Evolutionary conservation across 2,329 filamentous ascomycete species (phyloP).

Genomic region (Cercospora sojina): DNA sequence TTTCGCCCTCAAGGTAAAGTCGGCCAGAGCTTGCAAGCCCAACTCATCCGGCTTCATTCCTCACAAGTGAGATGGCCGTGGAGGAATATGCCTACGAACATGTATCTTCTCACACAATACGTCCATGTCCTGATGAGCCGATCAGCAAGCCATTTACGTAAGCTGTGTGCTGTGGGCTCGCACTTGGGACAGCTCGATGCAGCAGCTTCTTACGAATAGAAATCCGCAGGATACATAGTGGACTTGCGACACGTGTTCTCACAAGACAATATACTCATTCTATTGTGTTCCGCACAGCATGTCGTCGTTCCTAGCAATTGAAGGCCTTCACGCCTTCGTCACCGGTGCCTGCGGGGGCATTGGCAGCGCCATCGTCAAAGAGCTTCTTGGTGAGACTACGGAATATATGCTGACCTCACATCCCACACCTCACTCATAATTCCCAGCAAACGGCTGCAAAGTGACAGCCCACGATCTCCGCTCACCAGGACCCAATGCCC

Average conservation of each 20-base stretch:
- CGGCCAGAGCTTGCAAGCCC: not conserved
- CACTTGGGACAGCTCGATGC: not conserved
- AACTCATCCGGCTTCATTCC: not conserved
- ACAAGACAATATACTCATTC: not conserved
- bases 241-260: not conserved
- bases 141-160: constrained; percentile 2
- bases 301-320: constrained; percentile 52
- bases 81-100: not conserved
- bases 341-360: constrained; percentile 56
- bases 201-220: not conserved
- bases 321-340: constrained; percentile 54
- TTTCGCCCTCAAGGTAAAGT: not conserved
- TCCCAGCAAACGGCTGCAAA: constrained; percentile 53
- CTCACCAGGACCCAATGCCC: constrained; percentile 38
- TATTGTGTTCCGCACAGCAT: constrained; percentile 23
- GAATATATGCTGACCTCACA: not conserved
- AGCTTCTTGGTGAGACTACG: constrained; percentile 52
- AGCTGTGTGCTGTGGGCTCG: not conserved
- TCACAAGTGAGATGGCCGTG: not conserved
- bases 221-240: not conserved
- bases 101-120: not conserved
- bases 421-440: constrained; percentile 12
- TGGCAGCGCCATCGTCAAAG: constrained; percentile 51
- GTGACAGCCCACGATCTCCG: constrained; percentile 55
- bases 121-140: not conserved